phyloP scores from a whole-genome alignment of 768 basidiomycete species.

The Suillus variegatus region DNA sequence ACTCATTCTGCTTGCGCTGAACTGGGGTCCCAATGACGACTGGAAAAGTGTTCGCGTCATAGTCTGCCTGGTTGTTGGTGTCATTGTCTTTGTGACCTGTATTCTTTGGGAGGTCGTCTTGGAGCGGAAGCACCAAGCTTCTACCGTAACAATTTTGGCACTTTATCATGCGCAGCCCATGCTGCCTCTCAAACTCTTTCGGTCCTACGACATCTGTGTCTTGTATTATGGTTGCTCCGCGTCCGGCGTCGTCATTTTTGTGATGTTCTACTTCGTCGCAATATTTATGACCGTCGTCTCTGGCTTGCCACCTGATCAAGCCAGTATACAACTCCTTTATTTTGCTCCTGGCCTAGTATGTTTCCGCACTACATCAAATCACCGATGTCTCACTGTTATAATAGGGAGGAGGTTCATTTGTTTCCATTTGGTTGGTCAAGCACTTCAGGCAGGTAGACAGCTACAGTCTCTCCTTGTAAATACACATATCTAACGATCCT shows the following conservation, averaged over 20 bases:
- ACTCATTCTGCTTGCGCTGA: slow-evolving; percentile 50
- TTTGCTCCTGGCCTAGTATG: slow-evolving; percentile 51
- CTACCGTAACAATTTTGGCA: slow-evolving; percentile 6
- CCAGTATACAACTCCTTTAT: slow-evolving; percentile 52
- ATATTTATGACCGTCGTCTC: slow-evolving; percentile 52
- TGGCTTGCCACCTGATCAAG: slow-evolving; percentile 38
- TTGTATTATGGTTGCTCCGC: slow-evolving; percentile 40
- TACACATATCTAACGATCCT: not conserved
- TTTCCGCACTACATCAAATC: not conserved
- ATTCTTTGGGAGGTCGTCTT: slow-evolving; percentile 46
- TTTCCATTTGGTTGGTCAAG: slow-evolving; percentile 38
- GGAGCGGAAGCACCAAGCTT: slow-evolving; percentile 22
- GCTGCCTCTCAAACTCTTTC: slow-evolving; percentile 48
- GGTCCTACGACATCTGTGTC: slow-evolving; percentile 41
- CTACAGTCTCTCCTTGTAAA: not conserved
- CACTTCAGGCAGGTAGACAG: slow-evolving; percentile 36
- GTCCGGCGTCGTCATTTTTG: slow-evolving; percentile 49
- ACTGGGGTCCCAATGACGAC: slow-evolving; percentile 46
- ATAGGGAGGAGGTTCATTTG: slow-evolving; percentile 40
- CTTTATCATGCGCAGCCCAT: slow-evolving; percentile 39
- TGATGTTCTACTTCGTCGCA: slow-evolving; percentile 55
- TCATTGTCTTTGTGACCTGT: slow-evolving; percentile 40
- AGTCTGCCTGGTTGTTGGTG: slow-evolving; percentile 46
- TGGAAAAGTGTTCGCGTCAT: slow-evolving; percentile 50
- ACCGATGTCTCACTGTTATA: not conserved